These are phyloP conservation scores for Turnera subulata DNA, from an alignment of 345 rosid species.

Conservation along the genomic window DNA sequence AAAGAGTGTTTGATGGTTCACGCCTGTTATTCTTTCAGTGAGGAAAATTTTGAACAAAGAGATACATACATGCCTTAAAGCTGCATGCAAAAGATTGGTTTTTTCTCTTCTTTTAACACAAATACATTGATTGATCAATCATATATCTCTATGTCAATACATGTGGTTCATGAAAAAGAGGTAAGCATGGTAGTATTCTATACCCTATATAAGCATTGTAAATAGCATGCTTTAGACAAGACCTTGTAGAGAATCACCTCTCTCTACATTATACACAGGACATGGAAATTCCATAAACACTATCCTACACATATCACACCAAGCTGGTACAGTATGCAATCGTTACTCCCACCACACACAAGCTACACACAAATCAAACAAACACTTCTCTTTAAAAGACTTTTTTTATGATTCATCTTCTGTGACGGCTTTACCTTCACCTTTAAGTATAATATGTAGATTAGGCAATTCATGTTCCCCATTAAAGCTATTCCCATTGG, in stretches of 20 bases:
- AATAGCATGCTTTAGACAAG: no score
- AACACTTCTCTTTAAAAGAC: not conserved
- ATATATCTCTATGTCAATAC: not conserved
- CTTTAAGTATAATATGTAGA: slow-evolving; percentile 1
- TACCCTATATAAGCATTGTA: no score
- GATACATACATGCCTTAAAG: no score
- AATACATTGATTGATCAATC: not conserved
- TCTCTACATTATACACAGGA: no score
- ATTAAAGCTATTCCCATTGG: slow-evolving; percentile 29
- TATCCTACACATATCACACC: not conserved
- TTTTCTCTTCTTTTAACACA: no score
- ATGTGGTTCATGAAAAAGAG: not conserved
- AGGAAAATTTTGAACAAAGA: no score
- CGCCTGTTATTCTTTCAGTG: no score
- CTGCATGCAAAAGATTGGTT: no score
- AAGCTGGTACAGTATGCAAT: not conserved
- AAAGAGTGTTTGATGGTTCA: no score
- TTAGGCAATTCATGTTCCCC: slow-evolving; percentile 8
- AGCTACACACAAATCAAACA: not conserved
- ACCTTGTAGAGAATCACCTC: no score
- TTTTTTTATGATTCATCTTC: slow-evolving; percentile 5
- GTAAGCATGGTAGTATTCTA: not conserved
- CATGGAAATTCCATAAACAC: not conserved
- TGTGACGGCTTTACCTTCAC: slow-evolving; percentile 20
- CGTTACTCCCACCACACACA: not conserved